phyloP scores from a whole-genome alignment of 1,284 basidiomycete species.

The Neotropicomus parvogracilis region DNA sequence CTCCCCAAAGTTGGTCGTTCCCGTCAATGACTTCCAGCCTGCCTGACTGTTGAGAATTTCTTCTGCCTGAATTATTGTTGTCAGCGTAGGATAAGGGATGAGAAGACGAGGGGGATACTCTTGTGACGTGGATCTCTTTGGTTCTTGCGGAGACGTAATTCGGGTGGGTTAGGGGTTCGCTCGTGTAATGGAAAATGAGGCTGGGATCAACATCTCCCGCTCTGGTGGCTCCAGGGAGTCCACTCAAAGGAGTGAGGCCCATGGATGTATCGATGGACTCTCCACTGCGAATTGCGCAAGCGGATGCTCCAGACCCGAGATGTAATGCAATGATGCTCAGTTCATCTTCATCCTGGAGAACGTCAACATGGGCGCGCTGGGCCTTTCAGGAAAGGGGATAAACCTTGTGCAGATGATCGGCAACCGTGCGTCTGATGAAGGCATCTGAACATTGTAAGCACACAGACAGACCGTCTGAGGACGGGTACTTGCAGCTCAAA shows the following conservation, averaged over 20 bases:
- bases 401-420: constrained; percentile 55
- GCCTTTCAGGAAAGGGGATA: neutral
- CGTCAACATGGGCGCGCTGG: neutral
- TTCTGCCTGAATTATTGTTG: constrained; percentile 50
- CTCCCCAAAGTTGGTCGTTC: constrained; percentile 73
- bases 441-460: constrained; percentile 42
- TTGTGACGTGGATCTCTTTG: constrained; percentile 63
- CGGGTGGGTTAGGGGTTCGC: constrained; percentile 41
- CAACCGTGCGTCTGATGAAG: constrained; percentile 60
- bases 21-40: constrained; percentile 73
- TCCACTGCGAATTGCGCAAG: constrained; percentile 67
- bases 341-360: constrained; percentile 31
- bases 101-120: constrained; percentile 30
- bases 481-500: constrained; percentile 51
- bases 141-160: constrained; percentile 47
- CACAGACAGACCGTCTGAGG: neutral
- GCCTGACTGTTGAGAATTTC: constrained; percentile 72
- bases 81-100: neutral
- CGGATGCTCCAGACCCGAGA: constrained; percentile 83
- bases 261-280: constrained; percentile 78
- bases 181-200: constrained; percentile 82
- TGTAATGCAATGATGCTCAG: constrained; percentile 77
- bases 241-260: constrained; percentile 76
- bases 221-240: constrained; percentile 84
- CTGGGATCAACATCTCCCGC: constrained; percentile 79